These are phyloP conservation scores for Kazachstania psychrophila DNA, from an alignment of 805 yeast species.

Conservation along the genomic window DNA sequence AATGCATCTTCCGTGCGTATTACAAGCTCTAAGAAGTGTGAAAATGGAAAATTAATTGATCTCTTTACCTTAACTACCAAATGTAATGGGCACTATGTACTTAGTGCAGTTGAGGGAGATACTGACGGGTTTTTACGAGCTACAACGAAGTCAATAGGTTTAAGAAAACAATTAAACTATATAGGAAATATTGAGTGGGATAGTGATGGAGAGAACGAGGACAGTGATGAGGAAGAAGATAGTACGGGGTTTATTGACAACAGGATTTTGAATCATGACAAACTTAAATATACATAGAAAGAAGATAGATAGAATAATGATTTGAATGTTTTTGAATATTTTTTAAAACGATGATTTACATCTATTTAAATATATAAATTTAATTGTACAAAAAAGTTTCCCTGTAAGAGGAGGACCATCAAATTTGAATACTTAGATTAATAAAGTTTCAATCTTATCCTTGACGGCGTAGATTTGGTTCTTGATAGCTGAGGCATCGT, in stretches of 20 bases:
- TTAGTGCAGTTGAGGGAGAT: background rate
- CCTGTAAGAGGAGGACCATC: background rate
- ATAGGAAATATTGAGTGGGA: slow-evolving; percentile 3
- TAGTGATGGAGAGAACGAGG: slow-evolving; percentile 4
- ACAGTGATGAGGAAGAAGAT: slow-evolving; percentile 3
- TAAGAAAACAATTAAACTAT: slow-evolving; percentile 2
- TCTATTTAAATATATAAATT: too few relatives aligned
- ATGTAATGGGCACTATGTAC: slow-evolving; percentile 5
- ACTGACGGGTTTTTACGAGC: too few relatives aligned
- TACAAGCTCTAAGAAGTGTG: too few relatives aligned
- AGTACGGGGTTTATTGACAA: slow-evolving; percentile 6
- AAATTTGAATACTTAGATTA: slow-evolving; percentile 45
- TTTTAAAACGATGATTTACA: too few relatives aligned
- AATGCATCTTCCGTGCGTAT: slow-evolving; percentile 4
- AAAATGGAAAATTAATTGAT: background rate
- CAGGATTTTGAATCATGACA: slow-evolving; percentile 2
- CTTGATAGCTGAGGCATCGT: slow-evolving; percentile 96
- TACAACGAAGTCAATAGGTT: background rate
- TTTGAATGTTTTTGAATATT: too few relatives aligned
- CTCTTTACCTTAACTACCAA: slow-evolving; percentile 4
- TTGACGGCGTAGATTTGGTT: slow-evolving; percentile 94
- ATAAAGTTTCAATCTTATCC: slow-evolving; percentile 97
- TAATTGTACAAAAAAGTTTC: slow-evolving; percentile 1
- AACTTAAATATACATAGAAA: too few relatives aligned
- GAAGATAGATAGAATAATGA: background rate